phyloP scores from a whole-genome alignment of 73 alveolate species.

The Symbiodinium natans region DNA sequence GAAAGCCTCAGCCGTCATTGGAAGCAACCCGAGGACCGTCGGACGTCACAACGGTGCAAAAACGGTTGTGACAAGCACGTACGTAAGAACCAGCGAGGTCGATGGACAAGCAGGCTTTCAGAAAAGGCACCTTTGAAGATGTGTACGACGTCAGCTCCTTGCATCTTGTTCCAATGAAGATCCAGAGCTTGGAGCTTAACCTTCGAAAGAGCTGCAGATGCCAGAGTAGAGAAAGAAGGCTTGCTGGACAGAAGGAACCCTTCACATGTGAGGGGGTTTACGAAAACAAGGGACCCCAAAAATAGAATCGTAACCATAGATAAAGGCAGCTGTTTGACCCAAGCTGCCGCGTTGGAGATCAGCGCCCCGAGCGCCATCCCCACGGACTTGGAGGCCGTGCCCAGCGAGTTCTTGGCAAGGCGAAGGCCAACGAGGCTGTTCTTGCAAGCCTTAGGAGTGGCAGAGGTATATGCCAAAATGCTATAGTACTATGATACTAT shows the following conservation, averaged over 20 bases:
- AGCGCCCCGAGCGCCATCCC: constrained; percentile 19
- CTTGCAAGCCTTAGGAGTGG: constrained; percentile 28
- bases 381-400: neutral
- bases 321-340: too few species aligned
- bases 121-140: neutral
- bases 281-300: too few species aligned
- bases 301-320: too few species aligned
- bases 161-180: constrained; percentile 73
- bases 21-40: neutral
- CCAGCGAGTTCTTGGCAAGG: constrained; percentile 53
- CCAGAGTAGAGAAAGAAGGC: neutral
- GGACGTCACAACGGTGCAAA: neutral
- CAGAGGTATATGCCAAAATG: too few species aligned
- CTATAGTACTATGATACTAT: too few species aligned
- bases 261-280: too few species aligned
- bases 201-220: neutral
- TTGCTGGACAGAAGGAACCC: too few species aligned
- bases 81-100: neutral
- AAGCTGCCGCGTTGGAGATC: constrained; percentile 19
- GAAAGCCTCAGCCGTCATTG: neutral
- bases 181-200: constrained; percentile 39
- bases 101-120: neutral
- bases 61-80: neutral
- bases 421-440: constrained; percentile 15
- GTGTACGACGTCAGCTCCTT: neutral